Base-by-base conservation (phyloP, 192 early-diverging fungal genomes). In the Cetraspora pellucida region DNA sequence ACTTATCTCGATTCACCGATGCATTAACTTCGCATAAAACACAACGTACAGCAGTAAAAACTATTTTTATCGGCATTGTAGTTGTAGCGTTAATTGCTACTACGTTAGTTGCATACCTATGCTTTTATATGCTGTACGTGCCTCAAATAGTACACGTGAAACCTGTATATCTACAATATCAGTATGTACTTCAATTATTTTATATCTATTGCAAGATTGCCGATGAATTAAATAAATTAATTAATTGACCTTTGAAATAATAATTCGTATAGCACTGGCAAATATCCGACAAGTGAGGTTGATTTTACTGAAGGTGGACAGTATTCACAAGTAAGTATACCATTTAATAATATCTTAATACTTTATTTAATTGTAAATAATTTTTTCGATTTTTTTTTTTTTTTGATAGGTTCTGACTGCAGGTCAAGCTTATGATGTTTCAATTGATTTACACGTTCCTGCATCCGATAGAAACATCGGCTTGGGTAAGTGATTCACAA, bases 61-160 rank as follows among this genome's bases (percentile, higher is more conserved):
- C 82, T 52, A 61, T 85, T 59, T 77, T 85, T 43, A 54, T 77
- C 2, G 28, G 77, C 21, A 25, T 70, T 28, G 80, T 80, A 9
- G 37, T 80, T 11, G 28, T 78, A 7, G 21, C 78, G 0, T 72
- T 85, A 10, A 55, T 83, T 17, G 69, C 73, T 13, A 57, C 82
- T 23, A 79, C 85, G 45, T 30, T 84, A 11, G 28, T 79, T 6
- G 74, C 80, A 50, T 86, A 86, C 52, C 47, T 83, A 19, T 77
- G 73, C 19, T 86, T 86, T 74, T 86, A 86, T 63, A 82, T 77
- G 81, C 10, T 82, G 13, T 83, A 82, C 55, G 78, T 86, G 30
- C 85, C 85, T 10, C 78, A 84, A 57, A 81, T 83, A 44, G 77
- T 77, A 58, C 82, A 83, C 64, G 79, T 72, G n/a, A 79, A 80